Conservation (phyloP, 331 rosid species). For the Pyracantha coccinea region DNA sequence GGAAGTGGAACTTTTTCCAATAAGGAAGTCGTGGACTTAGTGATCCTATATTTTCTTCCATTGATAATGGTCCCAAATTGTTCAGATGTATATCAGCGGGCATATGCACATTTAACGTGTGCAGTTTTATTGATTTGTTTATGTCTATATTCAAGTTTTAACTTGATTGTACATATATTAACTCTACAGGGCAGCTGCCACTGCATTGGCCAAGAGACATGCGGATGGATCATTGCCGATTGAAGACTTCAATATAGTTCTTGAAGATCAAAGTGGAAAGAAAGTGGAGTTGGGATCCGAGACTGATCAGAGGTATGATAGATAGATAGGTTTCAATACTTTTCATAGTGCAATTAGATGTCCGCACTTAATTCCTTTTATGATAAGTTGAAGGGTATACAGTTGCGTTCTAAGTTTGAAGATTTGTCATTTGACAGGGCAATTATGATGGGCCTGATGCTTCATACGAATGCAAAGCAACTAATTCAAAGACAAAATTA, state of each 20-base stretch:
- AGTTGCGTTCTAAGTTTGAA: constrained; percentile 14
- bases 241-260: constrained; percentile 72
- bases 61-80: not conserved
- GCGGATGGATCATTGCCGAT: constrained; percentile 71
- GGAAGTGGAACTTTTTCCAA: not conserved
- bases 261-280: constrained; percentile 88
- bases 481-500: constrained; percentile 45
- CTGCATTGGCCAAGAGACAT: constrained; percentile 63
- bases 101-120: not conserved
- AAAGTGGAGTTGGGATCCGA: constrained; percentile 65
- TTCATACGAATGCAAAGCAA: constrained; percentile 74
- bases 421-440: constrained; percentile 53
- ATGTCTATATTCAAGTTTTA: not conserved
- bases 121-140: not conserved
- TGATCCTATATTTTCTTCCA: not conserved
- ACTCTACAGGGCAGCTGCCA: constrained; percentile 60
- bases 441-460: constrained; percentile 95
- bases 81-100: not conserved
- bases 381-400: not conserved
- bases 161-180: constrained; percentile 22
- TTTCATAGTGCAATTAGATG: constrained; percentile 12
- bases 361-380: not conserved
- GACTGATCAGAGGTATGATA: constrained; percentile 67
- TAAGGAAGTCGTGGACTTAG: not conserved
- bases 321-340: not conserved